Evolutionary conservation across 1,284 basidiomycete genomes (phyloP).

Genomic region (Tilletia horrida): DNA sequence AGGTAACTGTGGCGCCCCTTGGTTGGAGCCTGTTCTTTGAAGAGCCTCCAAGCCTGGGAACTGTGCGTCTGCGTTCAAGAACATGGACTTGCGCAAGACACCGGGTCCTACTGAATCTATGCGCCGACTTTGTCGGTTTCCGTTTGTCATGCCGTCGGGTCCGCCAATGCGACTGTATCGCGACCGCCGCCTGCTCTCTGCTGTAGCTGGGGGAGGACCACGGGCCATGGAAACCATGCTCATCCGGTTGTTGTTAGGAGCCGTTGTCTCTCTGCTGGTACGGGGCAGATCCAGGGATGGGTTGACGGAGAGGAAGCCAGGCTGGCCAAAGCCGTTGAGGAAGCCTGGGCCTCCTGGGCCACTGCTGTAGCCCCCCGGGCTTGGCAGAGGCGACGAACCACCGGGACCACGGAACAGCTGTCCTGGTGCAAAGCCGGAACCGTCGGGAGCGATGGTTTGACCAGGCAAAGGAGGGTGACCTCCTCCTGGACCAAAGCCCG

Average conservation of each 20-base stretch:
- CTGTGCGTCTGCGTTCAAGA: slow-evolving; percentile 17
- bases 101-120: slow-evolving; percentile 26
- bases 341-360: slow-evolving; percentile 17
- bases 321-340: neutral
- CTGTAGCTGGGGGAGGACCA: slow-evolving; percentile 23
- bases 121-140: slow-evolving; percentile 5
- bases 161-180: slow-evolving; percentile 20
- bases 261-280: slow-evolving; percentile 3
- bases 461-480: slow-evolving; percentile 20
- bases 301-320: neutral
- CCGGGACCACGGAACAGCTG: slow-evolving; percentile 1
- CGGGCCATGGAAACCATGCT: slow-evolving; percentile 9
- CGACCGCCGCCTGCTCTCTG: slow-evolving; percentile 18
- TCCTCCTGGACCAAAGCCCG: neutral
- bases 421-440: slow-evolving; percentile 2
- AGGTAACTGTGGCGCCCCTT: neutral
- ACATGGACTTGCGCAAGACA: slow-evolving; percentile 23
- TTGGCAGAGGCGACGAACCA: neutral
- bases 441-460: slow-evolving; percentile 10
- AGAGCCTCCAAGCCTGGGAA: slow-evolving; percentile 13
- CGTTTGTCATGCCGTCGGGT: neutral
- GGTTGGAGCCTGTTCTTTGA: neutral
- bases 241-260: slow-evolving; percentile 8
- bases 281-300: slow-evolving; percentile 18
- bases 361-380: slow-evolving; percentile 12